Evolutionary conservation across 108 stramenopile species (phyloP), one percentile per base, ranked within the genome.

Genomic region (Cyclostephanos tholiformis): DNA sequence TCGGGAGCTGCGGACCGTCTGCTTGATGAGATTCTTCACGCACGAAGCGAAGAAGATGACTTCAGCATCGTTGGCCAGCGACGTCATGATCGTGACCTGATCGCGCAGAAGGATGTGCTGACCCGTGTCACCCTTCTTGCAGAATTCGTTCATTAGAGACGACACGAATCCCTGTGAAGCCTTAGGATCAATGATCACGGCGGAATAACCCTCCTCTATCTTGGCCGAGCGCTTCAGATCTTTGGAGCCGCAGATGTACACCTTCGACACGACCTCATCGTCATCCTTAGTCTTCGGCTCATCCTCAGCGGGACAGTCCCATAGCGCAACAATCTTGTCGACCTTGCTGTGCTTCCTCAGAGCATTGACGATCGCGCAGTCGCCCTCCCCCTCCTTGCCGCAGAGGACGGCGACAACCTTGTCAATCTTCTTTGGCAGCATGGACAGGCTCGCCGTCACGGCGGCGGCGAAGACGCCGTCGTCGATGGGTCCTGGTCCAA

Each of bases 351-450:
- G 68, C 77, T 82, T 49, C 52, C 51, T 52, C 53, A 82, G 32
- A 2, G 72, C 43, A 17, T 74, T 63, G 8, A 62, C 73, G 30
- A 73, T 82, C 35, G 74, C 48, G 49, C 82, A 82, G 25, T 44
- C 35, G 39, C 65, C 63, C 63, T 64, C 46, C 27, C 73, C 72
- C 63, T 74, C 56, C 39, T 61, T 62, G 25, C 81, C 81, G 59
- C 81, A 82, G 1, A 82, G 26, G 9, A 82, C 74, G 27, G 71
- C 81, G 35, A 76, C 53, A n/a, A 82, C 75, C 74, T 75, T 82
- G 43, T 82, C 81, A 66, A 71, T 82, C 65, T 76, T 82, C 66
- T 82, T 75, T 3, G 74, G 81, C 43, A 75, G 58, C 65, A 82
- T 70, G 8, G 46, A 52, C 61, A 72, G 55, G 63, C 74, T 63